phyloP scores from a whole-genome alignment of 2,329 filamentous ascomycete genomes.

The Tolypocladium sp. region DNA sequence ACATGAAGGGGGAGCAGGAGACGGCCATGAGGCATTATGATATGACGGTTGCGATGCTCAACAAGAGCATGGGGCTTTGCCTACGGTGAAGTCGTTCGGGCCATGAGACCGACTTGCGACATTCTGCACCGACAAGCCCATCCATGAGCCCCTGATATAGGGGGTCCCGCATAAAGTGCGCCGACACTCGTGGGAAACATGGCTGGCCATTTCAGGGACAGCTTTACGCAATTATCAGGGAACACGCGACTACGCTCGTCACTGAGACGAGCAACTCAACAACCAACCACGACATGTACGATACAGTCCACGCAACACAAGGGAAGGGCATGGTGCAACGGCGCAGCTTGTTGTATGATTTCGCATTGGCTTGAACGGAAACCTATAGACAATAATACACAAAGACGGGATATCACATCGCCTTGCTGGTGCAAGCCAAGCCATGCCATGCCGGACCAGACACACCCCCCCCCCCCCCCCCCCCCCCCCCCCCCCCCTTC shows the following conservation, averaged over 20 bases:
- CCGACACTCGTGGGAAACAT: not conserved
- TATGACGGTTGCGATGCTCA: conserved; percentile 62
- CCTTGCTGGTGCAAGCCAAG: not conserved
- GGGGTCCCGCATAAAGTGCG: not conserved
- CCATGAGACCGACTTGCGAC: not conserved
- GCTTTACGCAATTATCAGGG: not conserved
- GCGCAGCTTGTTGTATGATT: not conserved
- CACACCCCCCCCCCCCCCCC: not conserved
- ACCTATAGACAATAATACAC: not conserved
- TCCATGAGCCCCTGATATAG: not conserved
- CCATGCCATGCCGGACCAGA: not conserved
- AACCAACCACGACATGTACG: not conserved
- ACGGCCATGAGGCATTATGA: conserved; percentile 53
- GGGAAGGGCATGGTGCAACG: not conserved
- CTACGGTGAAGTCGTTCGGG: conserved; percentile 31
- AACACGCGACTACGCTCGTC: not conserved
- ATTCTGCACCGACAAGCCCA: not conserved
- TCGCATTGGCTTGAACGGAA: not conserved
- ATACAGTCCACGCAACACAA: not conserved
- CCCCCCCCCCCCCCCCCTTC: not conserved
- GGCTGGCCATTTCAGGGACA: no score
- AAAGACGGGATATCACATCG: not conserved
- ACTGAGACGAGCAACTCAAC: not conserved
- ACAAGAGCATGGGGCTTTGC: conserved; percentile 62
- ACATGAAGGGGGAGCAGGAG: conserved; percentile 10